Evolutionary conservation across 257 asterid species (phyloP), one percentile per base, ranked within the genome.

Genomic region (Leptodermis oblonga): DNA sequence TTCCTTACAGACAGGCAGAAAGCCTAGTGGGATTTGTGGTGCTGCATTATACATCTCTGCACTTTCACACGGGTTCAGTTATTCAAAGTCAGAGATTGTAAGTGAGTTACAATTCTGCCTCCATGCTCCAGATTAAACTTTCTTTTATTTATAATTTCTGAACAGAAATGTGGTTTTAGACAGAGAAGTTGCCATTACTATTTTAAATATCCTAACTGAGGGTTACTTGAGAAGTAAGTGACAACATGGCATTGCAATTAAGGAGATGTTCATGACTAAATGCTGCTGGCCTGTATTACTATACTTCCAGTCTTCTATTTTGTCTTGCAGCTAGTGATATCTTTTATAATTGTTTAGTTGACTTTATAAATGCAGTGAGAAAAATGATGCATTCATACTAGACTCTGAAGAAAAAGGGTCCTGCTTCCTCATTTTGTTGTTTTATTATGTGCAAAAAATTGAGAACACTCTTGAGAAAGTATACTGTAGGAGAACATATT

Each of bases 11-110:
- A 92, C 97, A 56, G 98, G 98, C 67, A 89, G 96, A 82, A 92
- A 92, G 75, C 98, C 97, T n/a, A 87, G 96, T 84, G 98, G 97
- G 61, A 74, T 89, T 66, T 92, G 96, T 79, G 96, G 98, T 74
- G 97, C 96, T 82, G 96, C 98, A 11, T 79, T 92, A 39, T 92
- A 87, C 77, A 83, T 90, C 78, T 83, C 98, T 86, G 84, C 90
- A 71, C 88, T 92, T 43, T 83, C 91, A 7, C 84, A 85, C 67
- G 98, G 96, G 70, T 83, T 76, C 79, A 82, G 72, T 67, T 87
- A 84, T 78, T 70, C 88, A 7, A 92, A 86, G 77, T 74, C 87
- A 49, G 95, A 92, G 36, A 79, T 89, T 75, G 98, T 92, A 82
- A 86, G 95, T 89, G 53, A n/a, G 18, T 61, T 51, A 42, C 14